These are phyloP conservation scores for Claviceps sp. DNA, from an alignment of 2,329 filamentous ascomycete species.

Conservation along the genomic window DNA sequence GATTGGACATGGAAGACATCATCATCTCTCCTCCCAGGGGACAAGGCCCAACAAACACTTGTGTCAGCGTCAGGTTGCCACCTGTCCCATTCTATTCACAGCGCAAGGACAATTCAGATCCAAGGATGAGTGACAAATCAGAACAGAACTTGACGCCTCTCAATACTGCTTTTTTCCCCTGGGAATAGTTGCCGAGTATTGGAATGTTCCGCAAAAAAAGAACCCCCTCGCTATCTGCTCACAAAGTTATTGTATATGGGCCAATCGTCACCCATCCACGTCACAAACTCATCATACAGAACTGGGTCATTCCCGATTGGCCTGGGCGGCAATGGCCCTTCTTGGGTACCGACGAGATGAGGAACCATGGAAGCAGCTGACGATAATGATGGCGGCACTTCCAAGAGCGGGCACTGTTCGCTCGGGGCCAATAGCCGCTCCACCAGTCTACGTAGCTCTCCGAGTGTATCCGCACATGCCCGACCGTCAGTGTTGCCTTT, in stretches of 20 bases:
- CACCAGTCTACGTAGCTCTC: slow-evolving; percentile 24
- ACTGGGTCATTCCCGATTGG: slow-evolving; percentile 17
- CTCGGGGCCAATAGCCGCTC: slow-evolving; percentile 17
- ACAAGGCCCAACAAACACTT: too few species aligned
- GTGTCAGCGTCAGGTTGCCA: too few species aligned
- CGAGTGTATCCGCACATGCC: slow-evolving; percentile 25
- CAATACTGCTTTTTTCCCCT: too few species aligned
- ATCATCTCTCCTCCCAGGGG: too few species aligned
- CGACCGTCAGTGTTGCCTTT: slow-evolving; percentile 24
- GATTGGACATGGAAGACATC: too few species aligned
- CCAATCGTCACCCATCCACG: slow-evolving; percentile 26
- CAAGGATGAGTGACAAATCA: too few species aligned
- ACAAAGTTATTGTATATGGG: slow-evolving; percentile 11
- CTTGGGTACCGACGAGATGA: slow-evolving; percentile 12
- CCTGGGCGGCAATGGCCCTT: slow-evolving; percentile 13
- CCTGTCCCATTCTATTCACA: too few species aligned
- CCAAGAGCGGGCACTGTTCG: slow-evolving; percentile 7
- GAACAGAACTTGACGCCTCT: too few species aligned
- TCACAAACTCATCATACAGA: slow-evolving; percentile 23
- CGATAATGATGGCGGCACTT: slow-evolving; percentile 8
- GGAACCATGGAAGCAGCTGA: slow-evolving; percentile 9
- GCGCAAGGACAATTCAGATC: too few species aligned
- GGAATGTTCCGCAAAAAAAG: too few species aligned
- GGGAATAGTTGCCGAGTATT: too few species aligned
- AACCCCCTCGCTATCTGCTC: too few species aligned